Base-by-base conservation (phyloP, 2,329 filamentous ascomycete species). In the Sporothrix pallida region DNA sequence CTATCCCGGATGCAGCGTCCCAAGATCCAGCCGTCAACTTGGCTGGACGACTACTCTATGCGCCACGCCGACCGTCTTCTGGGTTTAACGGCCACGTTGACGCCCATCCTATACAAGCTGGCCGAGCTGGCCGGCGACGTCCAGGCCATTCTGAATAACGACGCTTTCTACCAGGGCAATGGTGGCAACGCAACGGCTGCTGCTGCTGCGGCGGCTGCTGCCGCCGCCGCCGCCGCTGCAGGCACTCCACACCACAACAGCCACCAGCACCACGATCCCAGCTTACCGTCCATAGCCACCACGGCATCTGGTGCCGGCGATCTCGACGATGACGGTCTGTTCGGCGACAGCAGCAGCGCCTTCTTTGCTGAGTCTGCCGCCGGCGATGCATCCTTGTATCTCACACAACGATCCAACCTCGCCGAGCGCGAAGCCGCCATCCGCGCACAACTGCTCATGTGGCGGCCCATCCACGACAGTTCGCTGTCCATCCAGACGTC, bases 11-110 rank as follows among this genome's bases (percentile, higher is more conserved):
- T 76, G 75, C 72, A 73, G 71, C 74, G 74, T 17, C 74, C 75
- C 48, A 70, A 70, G 67, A 75, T 76, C 46, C 56, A 71, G 23
- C 75, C 75, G 42, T 42, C 71, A 1, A 71, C 67, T 5, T 76
- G 75, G 75, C 75, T 76, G 20, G 75, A 76, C 72, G 71, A 74
- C 5, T 74, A 75, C 26, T 46, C 70, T 31, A 65, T 58, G 68
- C 70, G 54, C n/a, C 75, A 75, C 26, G 75, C 75, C 17, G 75
- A 76, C 72, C 72, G 75, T 1, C 75, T 76, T 26, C 56, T 76
- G 1, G 75, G 75, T 1, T 60, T 76, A 46, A 76, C 75, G 5
- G 69, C 72, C 0, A 73, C 74, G 6, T 68, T 76, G 62, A 58
- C 65, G 17, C 75, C 75, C 17, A 71, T 74, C 8, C 60, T 76